Conservation (phyloP, 177 flowering plant species). For the Tripterygium wilfordii region DNA sequence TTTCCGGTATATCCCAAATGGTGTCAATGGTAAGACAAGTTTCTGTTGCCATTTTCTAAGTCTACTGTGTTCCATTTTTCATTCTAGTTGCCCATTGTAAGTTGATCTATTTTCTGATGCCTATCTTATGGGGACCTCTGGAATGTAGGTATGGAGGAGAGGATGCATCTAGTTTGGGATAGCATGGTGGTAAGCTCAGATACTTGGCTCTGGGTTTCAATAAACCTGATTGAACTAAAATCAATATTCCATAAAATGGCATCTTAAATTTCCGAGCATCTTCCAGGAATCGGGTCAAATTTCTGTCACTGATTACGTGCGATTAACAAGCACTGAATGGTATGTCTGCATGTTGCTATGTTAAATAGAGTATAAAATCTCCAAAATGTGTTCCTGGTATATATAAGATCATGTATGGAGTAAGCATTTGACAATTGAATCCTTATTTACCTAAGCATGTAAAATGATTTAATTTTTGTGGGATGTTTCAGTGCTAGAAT, state of each 20-base stretch:
- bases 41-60: neutral
- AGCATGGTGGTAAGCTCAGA: constrained; percentile 73
- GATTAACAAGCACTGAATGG: constrained; percentile 90
- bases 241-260: neutral
- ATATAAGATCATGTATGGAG: too few species aligned
- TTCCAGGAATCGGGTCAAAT: constrained; percentile 83
- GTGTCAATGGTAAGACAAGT: constrained; percentile 74
- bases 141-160: constrained; percentile 80
- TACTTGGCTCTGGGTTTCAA: neutral
- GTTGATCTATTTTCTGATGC: constrained; percentile 1
- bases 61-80: neutral
- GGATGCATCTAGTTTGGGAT: constrained; percentile 94
- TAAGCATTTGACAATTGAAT: too few species aligned
- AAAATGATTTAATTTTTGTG: too few species aligned
- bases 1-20: constrained; percentile 94
- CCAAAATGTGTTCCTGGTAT: neutral
- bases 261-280: neutral
- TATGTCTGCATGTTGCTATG: constrained; percentile 18
- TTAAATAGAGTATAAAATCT: neutral
- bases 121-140: neutral
- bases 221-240: constrained; percentile 3
- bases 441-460: neutral
- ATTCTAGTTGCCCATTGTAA: neutral
- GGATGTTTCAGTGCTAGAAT: constrained; percentile 61
- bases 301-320: constrained; percentile 73